phyloP scores from a whole-genome alignment of 2,329 filamentous ascomycete species.

The Lachnellula occidentalis region DNA sequence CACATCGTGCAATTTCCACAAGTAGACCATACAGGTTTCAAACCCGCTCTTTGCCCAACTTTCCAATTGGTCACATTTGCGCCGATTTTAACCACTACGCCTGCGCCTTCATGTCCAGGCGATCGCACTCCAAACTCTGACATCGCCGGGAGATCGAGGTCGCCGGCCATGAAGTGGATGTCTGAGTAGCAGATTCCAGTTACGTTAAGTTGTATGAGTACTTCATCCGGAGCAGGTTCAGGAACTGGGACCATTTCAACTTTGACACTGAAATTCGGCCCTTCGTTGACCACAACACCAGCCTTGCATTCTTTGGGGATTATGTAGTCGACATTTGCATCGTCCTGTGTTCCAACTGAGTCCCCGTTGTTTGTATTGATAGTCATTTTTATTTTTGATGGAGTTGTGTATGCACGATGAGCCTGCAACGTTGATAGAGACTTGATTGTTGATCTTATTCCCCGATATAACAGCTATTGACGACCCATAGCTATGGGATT shows the following conservation, averaged over 20 bases:
- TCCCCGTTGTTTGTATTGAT: no score
- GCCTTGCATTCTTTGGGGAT: background rate
- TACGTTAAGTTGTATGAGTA: slow-evolving; percentile 51
- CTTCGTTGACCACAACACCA: background rate
- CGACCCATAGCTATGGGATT: no score
- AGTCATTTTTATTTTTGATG: no score
- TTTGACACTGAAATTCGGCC: background rate
- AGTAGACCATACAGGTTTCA: slow-evolving; percentile 46
- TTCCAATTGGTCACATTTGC: slow-evolving; percentile 44
- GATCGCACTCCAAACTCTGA: slow-evolving; percentile 38
- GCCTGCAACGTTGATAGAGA: no score
- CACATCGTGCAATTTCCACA: slow-evolving; percentile 47
- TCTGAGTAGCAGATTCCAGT: slow-evolving; percentile 55
- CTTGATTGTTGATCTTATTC: no score
- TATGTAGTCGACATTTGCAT: no score
- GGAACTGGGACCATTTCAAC: background rate
- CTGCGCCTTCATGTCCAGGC: slow-evolving; percentile 51
- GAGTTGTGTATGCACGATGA: no score
- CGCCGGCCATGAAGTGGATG: slow-evolving; percentile 51
- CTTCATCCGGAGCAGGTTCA: slow-evolving; percentile 36
- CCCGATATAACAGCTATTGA: no score
- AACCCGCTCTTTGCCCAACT: slow-evolving; percentile 47
- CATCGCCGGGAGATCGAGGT: slow-evolving; percentile 45
- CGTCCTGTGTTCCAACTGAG: no score
- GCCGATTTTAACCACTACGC: slow-evolving; percentile 52